Conservation (phyloP, 2,329 filamentous ascomycete genomes). For the Calonectria naviculata region DNA sequence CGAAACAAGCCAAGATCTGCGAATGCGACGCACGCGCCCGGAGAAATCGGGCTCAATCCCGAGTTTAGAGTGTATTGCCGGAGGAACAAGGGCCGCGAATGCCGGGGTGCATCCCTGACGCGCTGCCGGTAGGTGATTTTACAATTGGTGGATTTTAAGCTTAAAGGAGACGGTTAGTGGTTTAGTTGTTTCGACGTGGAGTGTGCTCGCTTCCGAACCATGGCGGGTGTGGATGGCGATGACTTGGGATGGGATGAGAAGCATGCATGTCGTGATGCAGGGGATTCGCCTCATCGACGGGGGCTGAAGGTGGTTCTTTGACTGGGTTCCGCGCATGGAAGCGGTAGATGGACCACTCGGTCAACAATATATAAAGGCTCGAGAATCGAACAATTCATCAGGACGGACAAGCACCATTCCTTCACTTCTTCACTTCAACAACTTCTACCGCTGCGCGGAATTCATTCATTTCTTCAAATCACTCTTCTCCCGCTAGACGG, state of each 20-base stretch:
- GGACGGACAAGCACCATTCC: background rate
- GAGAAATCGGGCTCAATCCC: background rate
- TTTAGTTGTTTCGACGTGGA: background rate
- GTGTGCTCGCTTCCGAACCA: background rate
- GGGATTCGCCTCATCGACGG: background rate
- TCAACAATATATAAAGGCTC: background rate
- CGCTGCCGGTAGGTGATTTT: background rate
- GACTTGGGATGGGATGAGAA: background rate
- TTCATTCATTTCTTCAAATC: background rate
- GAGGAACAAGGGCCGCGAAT: background rate
- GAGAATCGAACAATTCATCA: background rate
- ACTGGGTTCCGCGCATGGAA: background rate
- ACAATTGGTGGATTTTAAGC: slow-evolving; percentile 10
- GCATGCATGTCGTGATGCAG: background rate
- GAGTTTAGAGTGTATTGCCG: background rate
- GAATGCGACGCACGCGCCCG: background rate
- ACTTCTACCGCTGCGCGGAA: background rate
- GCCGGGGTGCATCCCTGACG: background rate
- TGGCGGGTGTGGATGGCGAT: background rate
- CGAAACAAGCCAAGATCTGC: slow-evolving; percentile 8
- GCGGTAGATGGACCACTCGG: background rate
- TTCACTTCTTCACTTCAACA: background rate
- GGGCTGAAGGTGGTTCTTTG: background rate
- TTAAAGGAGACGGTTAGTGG: background rate
- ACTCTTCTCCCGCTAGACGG: background rate